Evolutionary conservation across 352 stramenopile genomes (phyloP).

Genomic region (Phytophthora megakarya): DNA sequence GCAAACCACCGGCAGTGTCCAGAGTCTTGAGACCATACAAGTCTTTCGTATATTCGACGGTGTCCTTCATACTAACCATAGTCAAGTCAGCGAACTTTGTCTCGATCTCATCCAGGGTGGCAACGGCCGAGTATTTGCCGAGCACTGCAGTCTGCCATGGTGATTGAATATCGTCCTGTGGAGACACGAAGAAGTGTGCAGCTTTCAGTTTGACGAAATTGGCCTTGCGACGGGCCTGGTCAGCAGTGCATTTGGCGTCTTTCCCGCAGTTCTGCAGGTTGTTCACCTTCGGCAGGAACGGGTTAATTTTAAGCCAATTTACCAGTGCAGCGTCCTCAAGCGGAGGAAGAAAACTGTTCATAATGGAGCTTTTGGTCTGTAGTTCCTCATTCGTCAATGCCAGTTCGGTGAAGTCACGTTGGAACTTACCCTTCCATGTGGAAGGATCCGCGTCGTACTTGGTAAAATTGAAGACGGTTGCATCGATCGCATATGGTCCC

Average conservation of each 20-base stretch:
- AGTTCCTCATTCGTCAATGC: conserved; percentile 28
- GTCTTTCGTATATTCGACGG: conserved; percentile 42
- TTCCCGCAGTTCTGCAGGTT: conserved; percentile 30
- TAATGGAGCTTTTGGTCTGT: conserved; percentile 37
- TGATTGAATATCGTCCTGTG: conserved; percentile 42
- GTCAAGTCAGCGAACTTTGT: conserved; percentile 40
- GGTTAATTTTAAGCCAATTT: conserved; percentile 43
- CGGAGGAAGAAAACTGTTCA: conserved; percentile 41
- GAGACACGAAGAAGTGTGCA: conserved; percentile 57
- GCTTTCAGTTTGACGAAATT: conserved; percentile 51
- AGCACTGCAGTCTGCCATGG: conserved; percentile 47
- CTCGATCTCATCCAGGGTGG: conserved; percentile 28
- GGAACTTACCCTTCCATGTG: conserved; percentile 44
- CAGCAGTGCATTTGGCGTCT: conserved; percentile 13
- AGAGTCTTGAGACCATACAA: conserved; percentile 49
- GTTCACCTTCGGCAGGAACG: conserved; percentile 47
- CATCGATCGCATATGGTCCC: conserved; percentile 37
- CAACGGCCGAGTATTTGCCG: conserved; percentile 47
- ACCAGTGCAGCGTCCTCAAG: conserved; percentile 19
- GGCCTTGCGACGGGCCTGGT: conserved; percentile 39
- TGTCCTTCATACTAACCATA: conserved; percentile 39
- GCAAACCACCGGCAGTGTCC: conserved; percentile 27
- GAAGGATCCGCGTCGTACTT: conserved; percentile 34
- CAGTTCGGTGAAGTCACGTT: conserved; percentile 42
- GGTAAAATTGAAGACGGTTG: conserved; percentile 41